These are phyloP conservation scores for Funneliformis caledonium DNA, from an alignment of 371 early-diverging fungal species.

Conservation along the genomic window DNA sequence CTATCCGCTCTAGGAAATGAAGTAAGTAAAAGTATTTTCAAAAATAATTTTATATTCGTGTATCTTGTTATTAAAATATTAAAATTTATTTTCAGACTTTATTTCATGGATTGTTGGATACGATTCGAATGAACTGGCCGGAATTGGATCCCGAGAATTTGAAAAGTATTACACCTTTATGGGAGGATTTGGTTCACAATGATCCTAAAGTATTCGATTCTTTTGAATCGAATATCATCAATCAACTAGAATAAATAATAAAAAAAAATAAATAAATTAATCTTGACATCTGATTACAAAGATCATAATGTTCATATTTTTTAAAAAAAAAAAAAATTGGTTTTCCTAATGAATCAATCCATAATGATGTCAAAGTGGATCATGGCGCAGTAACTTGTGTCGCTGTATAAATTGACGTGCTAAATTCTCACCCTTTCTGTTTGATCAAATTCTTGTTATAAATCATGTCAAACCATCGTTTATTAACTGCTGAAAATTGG, in stretches of 20 bases:
- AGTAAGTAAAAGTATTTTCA: constrained; percentile 41
- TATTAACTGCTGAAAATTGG: neutral
- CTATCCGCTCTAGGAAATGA: constrained; percentile 61
- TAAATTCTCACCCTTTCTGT: neutral
- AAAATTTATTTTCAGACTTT: constrained; percentile 42
- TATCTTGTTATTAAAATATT: neutral
- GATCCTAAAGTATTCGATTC: constrained; percentile 44
- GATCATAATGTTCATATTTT: too few relatives aligned
- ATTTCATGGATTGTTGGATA: constrained; percentile 48
- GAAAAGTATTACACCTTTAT: constrained; percentile 43
- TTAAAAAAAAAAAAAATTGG: too few relatives aligned
- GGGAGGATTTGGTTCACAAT: constrained; percentile 43
- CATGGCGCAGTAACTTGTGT: neutral
- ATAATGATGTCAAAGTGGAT: neutral
- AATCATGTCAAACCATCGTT: neutral
- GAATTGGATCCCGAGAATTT: constrained; percentile 52
- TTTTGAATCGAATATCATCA: neutral
- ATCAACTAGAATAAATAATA: neutral
- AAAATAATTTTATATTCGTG: neutral
- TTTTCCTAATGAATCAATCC: too few relatives aligned
- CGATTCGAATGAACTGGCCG: constrained; percentile 48
- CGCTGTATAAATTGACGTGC: neutral
- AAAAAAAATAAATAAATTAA: too few relatives aligned
- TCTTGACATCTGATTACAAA: too few relatives aligned
- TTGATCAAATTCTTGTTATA: neutral